These are phyloP conservation scores for Deinandra increscens DNA, from an alignment of 129 eudicot species.

Conservation along the genomic window DNA sequence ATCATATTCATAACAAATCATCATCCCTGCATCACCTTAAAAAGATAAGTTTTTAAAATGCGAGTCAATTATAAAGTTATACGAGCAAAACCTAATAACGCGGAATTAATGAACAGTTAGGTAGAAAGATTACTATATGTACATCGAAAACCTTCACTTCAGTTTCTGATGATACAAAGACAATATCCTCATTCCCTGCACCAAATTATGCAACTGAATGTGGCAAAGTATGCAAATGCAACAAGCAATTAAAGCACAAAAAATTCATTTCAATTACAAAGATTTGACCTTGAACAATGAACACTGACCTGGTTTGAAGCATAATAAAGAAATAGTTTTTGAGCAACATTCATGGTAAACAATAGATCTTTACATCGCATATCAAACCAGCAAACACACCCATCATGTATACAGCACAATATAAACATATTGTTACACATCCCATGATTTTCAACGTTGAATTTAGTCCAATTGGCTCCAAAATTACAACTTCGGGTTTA, in stretches of 20 bases:
- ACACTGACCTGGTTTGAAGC: slow-evolving; percentile 73
- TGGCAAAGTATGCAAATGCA: background rate
- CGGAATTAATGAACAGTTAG: background rate
- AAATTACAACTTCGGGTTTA: background rate
- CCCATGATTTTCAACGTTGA: no score
- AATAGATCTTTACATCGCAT: slow-evolving; percentile 82
- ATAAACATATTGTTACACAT: no score
- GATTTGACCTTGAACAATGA: background rate
- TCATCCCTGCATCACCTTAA: no score
- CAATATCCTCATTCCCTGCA: slow-evolving; percentile 77
- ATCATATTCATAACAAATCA: no score
- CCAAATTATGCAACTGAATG: background rate
- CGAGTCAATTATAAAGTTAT: background rate
- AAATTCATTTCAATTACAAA: background rate
- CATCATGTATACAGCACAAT: slow-evolving; percentile 56
- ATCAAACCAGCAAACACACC: slow-evolving; percentile 80
- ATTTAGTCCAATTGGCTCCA: no score
- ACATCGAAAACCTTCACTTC: slow-evolving; percentile 86
- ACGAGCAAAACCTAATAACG: background rate
- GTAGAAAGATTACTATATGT: slow-evolving; percentile 52
- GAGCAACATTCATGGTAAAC: slow-evolving; percentile 53
- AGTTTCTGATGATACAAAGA: slow-evolving; percentile 62
- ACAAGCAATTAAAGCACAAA: background rate
- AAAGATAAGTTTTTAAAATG: background rate
- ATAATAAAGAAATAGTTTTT: slow-evolving; percentile 72